phyloP scores from a whole-genome alignment of 192 early-diverging fungal genomes.

The Dissophora ornata region DNA sequence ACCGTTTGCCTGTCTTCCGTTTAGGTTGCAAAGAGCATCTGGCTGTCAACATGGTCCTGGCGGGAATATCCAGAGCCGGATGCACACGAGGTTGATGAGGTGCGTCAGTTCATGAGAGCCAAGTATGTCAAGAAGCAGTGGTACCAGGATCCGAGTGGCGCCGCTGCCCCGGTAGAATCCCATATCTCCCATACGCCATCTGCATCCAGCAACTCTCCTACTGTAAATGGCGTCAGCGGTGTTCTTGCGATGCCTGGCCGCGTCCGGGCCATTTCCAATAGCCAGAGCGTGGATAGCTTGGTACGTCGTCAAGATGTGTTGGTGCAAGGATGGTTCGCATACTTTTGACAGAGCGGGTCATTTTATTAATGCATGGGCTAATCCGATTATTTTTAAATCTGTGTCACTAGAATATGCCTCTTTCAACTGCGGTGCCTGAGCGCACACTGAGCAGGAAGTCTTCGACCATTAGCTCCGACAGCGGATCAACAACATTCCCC shows the following conservation, averaged over 20 bases:
- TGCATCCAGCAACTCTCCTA: background rate
- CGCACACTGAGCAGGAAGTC: conserved; percentile 47
- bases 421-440: conserved; percentile 15
- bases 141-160: conserved; percentile 36
- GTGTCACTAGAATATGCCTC: background rate
- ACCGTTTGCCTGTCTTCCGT: background rate
- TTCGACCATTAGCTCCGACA: conserved; percentile 48
- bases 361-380: no score
- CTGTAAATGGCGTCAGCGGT: background rate
- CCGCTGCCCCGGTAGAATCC: background rate
- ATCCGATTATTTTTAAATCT: background rate
- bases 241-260: conserved; percentile 11
- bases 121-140: conserved; percentile 57
- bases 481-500: conserved; percentile 46
- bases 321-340: no score
- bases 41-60: conserved; percentile 55
- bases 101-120: conserved; percentile 54
- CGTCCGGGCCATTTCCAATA: conserved; percentile 16
- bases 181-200: background rate
- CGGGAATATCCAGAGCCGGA: conserved; percentile 56
- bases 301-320: conserved; percentile 7
- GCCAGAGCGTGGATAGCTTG: conserved; percentile 32
- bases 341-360: no score
- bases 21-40: conserved; percentile 46
- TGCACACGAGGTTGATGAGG: conserved; percentile 42